Evolutionary conservation across 2,329 filamentous ascomycete species (phyloP).

Genomic region (Calycina herbarum): DNA sequence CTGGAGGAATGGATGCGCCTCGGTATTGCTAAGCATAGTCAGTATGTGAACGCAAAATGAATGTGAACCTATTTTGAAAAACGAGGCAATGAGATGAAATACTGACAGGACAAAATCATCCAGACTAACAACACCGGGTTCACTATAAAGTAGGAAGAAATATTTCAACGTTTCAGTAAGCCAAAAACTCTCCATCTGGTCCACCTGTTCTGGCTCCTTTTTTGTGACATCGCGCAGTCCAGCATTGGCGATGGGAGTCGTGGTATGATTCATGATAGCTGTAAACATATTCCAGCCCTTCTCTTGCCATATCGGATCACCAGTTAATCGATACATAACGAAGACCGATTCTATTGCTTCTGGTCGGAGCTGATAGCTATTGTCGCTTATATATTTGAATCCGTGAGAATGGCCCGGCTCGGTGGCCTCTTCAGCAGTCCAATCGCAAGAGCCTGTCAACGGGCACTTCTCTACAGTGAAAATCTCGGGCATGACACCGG

Average conservation of each 20-base stretch:
- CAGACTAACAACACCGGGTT: constrained; percentile 54
- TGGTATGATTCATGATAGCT: constrained; percentile 43
- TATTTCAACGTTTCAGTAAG: constrained; percentile 67
- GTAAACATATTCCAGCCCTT: constrained; percentile 49
- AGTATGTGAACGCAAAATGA: background rate
- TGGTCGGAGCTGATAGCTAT: constrained; percentile 39
- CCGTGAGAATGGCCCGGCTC: constrained; percentile 18
- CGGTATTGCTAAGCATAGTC: constrained; percentile 19
- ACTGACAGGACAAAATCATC: constrained; percentile 55
- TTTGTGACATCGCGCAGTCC: constrained; percentile 42
- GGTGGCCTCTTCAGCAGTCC: constrained; percentile 22
- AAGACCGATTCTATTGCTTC: constrained; percentile 69
- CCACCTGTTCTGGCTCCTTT: constrained; percentile 36
- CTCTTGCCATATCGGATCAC: constrained; percentile 38
- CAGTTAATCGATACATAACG: constrained; percentile 47
- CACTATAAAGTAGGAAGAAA: constrained; percentile 50
- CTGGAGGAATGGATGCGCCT: constrained; percentile 25
- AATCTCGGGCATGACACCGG: constrained; percentile 62
- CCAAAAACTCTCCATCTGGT: constrained; percentile 60
- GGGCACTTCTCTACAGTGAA: constrained; percentile 41
- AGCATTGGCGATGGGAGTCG: constrained; percentile 44
- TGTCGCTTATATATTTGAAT: constrained; percentile 16
- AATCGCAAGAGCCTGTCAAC: constrained; percentile 19
- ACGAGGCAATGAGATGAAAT: background rate
- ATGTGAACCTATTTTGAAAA: background rate